Conservation (phyloP, 2,329 filamentous ascomycete genomes). For the Dactylellina sp. region DNA sequence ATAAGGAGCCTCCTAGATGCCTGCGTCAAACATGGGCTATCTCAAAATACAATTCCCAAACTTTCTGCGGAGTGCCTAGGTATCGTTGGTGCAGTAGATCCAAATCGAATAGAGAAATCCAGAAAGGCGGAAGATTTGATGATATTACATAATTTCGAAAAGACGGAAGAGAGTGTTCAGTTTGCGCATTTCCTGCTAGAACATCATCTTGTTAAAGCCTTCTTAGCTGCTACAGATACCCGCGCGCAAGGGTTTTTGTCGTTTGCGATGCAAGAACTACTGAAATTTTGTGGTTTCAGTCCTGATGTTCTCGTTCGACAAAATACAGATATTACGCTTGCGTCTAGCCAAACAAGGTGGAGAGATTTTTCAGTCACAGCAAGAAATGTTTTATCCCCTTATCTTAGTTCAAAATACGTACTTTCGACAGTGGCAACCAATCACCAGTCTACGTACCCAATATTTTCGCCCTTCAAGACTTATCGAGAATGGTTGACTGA, state of each 20-base stretch:
- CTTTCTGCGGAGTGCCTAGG: constrained; percentile 86
- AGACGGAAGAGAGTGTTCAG: constrained; percentile 80
- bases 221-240: constrained; percentile 88
- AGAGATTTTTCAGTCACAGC: constrained; percentile 79
- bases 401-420: constrained; percentile 84
- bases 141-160: constrained; percentile 86
- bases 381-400: constrained; percentile 85
- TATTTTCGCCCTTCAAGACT: constrained; percentile 75
- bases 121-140: constrained; percentile 85
- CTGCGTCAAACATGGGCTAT: constrained; percentile 76
- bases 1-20: constrained; percentile 86
- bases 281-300: constrained; percentile 80
- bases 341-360: constrained; percentile 74
- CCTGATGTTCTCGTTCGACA: constrained; percentile 68
- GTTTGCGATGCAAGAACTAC: constrained; percentile 91
- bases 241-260: constrained; percentile 90
- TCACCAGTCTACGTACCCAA: constrained; percentile 76
- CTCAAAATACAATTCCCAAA: constrained; percentile 72
- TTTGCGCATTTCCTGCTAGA: constrained; percentile 89
- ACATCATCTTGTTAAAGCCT: constrained; percentile 88
- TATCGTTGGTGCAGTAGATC: constrained; percentile 88
- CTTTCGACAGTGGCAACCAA: constrained; percentile 72
- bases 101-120: constrained; percentile 84
- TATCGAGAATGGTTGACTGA: constrained; percentile 85
- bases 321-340: constrained; percentile 64